These are phyloP conservation scores for Phoma herbarum DNA, from an alignment of 2,329 filamentous ascomycete genomes.

Conservation along the genomic window DNA sequence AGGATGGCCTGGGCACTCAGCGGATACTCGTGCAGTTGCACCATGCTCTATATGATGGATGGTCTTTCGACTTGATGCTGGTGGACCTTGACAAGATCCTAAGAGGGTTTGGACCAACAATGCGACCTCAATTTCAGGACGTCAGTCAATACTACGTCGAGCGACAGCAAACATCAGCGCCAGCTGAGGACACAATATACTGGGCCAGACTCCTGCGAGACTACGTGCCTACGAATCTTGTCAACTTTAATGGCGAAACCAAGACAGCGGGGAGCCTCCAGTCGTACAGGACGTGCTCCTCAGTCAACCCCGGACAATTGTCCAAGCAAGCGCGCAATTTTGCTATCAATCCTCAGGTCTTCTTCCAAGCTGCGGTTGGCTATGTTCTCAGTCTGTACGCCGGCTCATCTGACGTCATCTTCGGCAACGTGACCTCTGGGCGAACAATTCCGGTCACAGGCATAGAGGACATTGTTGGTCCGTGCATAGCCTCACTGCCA, in stretches of 20 bases:
- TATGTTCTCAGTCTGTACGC: conserved; percentile 72
- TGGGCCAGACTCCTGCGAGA: conserved; percentile 74
- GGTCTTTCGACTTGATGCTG: conserved; percentile 81
- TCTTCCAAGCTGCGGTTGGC: conserved; percentile 77
- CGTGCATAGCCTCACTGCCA: conserved; percentile 80
- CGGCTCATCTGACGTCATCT: conserved; percentile 71
- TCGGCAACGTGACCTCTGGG: conserved; percentile 85
- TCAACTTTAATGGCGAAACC: conserved; percentile 62
- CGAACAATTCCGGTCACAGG: conserved; percentile 74
- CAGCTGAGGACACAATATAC: conserved; percentile 57
- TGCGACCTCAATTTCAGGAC: conserved; percentile 67
- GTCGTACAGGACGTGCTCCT: conserved; percentile 32
- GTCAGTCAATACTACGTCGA: conserved; percentile 60
- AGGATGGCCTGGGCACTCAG: conserved; percentile 19
- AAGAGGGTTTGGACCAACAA: conserved; percentile 33
- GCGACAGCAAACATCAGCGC: conserved; percentile 2
- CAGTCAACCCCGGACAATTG: conserved; percentile 26
- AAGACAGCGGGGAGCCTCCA: conserved; percentile 18
- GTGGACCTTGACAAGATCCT: conserved; percentile 69
- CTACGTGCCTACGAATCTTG: conserved; percentile 64
- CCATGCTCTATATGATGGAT: conserved; percentile 91
- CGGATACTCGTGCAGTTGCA: conserved; percentile 68
- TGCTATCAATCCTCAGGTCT: conserved; percentile 69
- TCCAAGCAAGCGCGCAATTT: conserved; percentile 34
- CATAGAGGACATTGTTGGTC: conserved; percentile 79